phyloP scores from a whole-genome alignment of 2,329 filamentous ascomycete species.

The Bertia moriformis region DNA sequence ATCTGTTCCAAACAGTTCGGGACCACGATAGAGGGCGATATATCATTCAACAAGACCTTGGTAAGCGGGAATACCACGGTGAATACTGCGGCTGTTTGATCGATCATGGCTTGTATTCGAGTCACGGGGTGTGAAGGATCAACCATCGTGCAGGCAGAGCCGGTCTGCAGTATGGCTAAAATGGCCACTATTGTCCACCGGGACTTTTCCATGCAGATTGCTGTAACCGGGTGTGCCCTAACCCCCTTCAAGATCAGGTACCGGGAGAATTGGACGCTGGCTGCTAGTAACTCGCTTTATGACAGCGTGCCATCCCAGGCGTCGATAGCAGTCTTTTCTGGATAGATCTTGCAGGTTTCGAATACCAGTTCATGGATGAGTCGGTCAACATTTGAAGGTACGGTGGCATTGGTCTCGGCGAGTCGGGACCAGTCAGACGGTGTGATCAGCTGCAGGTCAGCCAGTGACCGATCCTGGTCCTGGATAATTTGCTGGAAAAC shows the following conservation, averaged over 20 bases:
- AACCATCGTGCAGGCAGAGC: slow-evolving; percentile 3
- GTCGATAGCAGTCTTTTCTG: not conserved
- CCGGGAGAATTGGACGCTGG: not conserved
- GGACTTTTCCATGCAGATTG: slow-evolving; percentile 10
- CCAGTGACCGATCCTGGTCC: no score
- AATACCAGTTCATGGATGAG: not conserved
- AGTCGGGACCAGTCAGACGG: no score
- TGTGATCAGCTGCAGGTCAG: no score
- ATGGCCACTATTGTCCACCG: slow-evolving; percentile 4
- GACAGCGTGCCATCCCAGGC: not conserved
- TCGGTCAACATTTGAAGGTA: no score
- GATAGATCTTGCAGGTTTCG: not conserved
- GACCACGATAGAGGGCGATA: no score
- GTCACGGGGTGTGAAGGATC: slow-evolving; percentile 3
- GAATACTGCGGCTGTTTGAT: slow-evolving; percentile 1
- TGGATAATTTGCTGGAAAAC: no score
- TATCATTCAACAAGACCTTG: no score
- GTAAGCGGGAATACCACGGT: no score
- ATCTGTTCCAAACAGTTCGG: no score
- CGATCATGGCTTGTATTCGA: slow-evolving; percentile 2
- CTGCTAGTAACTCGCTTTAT: not conserved
- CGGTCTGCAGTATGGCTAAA: slow-evolving; percentile 7
- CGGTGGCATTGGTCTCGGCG: no score
- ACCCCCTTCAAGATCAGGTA: not conserved
- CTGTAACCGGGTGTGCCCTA: slow-evolving; percentile 5